Evolutionary conservation across 2,329 filamentous ascomycete species (phyloP).

Genomic region (Diaporthe longicolla): DNA sequence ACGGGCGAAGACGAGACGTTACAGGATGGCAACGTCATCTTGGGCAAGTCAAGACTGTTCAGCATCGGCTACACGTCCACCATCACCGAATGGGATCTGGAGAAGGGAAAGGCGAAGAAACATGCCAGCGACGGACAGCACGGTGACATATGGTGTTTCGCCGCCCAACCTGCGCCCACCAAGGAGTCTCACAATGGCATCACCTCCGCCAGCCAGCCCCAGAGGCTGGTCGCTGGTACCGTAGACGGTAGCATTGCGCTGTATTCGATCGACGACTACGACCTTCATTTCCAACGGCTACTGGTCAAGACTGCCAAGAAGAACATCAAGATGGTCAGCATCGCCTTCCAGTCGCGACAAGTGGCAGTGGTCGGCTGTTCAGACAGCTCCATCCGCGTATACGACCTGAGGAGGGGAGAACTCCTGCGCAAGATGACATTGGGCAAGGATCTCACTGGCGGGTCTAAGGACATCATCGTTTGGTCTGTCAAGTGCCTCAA

Average conservation of each 20-base stretch:
- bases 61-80: slow-evolving; percentile 95
- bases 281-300: slow-evolving; percentile 83
- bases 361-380: slow-evolving; percentile 91
- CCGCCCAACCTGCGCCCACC: slow-evolving; percentile 78
- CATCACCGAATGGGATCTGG: slow-evolving; percentile 95
- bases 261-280: slow-evolving; percentile 87
- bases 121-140: slow-evolving; percentile 93
- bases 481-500: slow-evolving; percentile 94
- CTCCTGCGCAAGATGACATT: slow-evolving; percentile 87
- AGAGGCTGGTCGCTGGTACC: slow-evolving; percentile 85
- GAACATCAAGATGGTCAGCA: slow-evolving; percentile 89
- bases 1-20: slow-evolving; percentile 84
- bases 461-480: slow-evolving; percentile 87
- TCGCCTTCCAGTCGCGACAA: slow-evolving; percentile 88
- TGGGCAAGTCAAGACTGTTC: slow-evolving; percentile 88
- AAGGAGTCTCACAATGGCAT: slow-evolving; percentile 48
- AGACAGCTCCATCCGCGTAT: slow-evolving; percentile 94
- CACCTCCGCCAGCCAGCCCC: slow-evolving; percentile 42
- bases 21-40: slow-evolving; percentile 70
- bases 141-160: slow-evolving; percentile 97
- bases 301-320: slow-evolving; percentile 84
- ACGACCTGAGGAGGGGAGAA: slow-evolving; percentile 84
- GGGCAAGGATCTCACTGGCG: slow-evolving; percentile 81
- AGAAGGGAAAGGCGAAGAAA: slow-evolving; percentile 80
- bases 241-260: slow-evolving; percentile 91